These are phyloP conservation scores for Aschersonia sp. DNA, from an alignment of 2,329 filamentous ascomycete species.

Conservation along the genomic window DNA sequence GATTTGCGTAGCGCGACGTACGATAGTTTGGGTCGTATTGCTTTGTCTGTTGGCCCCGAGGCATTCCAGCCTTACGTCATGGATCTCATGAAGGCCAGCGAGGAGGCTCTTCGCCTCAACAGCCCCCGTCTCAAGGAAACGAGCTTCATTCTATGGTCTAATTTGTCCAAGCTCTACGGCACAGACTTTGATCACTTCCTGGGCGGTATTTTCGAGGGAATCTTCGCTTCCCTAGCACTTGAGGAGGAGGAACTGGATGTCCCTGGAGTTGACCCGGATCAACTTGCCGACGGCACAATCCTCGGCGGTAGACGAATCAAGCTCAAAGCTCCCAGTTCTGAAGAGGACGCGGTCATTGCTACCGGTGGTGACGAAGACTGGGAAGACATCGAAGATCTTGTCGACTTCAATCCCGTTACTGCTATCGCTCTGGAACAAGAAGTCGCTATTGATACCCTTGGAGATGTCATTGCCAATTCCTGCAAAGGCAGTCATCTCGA, in stretches of 20 bases:
- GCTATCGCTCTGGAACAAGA: slow-evolving; percentile 92
- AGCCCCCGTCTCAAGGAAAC: slow-evolving; percentile 89
- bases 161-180: slow-evolving; percentile 84
- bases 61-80: slow-evolving; percentile 84
- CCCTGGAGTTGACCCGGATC: slow-evolving; percentile 38
- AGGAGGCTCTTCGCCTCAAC: slow-evolving; percentile 77
- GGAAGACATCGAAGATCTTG: slow-evolving; percentile 66
- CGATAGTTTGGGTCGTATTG: slow-evolving; percentile 88
- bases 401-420: slow-evolving; percentile 48
- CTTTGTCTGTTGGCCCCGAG: slow-evolving; percentile 69
- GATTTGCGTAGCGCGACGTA: slow-evolving; percentile 80
- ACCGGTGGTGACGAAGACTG: slow-evolving; percentile 37
- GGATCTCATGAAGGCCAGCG: slow-evolving; percentile 80
- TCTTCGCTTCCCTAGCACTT: slow-evolving; percentile 75
- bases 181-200: slow-evolving; percentile 71
- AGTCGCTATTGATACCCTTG: slow-evolving; percentile 87
- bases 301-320: slow-evolving; percentile 77
- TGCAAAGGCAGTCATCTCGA: slow-evolving; percentile 58
- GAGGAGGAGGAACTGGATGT: slow-evolving; percentile 78
- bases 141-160: slow-evolving; percentile 93
- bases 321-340: slow-evolving; percentile 44
- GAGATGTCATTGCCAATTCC: slow-evolving; percentile 80
- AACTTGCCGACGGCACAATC: slow-evolving; percentile 60
- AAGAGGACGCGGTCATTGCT: slow-evolving; percentile 38
- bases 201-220: slow-evolving; percentile 59